Evolutionary conservation across 345 rosid genomes (phyloP), one percentile per base, ranked within the genome.

Genomic region (Gossypium herbaceum): DNA sequence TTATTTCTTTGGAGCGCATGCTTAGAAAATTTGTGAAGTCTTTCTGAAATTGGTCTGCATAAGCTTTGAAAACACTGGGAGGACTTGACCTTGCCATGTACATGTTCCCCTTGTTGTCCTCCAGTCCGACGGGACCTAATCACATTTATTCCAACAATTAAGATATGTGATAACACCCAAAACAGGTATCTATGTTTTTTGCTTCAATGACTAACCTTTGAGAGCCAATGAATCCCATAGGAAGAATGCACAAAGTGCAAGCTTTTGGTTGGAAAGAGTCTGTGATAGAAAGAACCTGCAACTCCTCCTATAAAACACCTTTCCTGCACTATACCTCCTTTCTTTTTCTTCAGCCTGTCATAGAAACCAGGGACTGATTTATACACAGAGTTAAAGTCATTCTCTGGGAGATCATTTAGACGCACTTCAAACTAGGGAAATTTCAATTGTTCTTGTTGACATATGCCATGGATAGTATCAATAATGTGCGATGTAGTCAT

Each of bases 191-290:
- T 20, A 57, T 20, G 15, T 2, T 1, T 4, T 11, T 57, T 22
- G 6, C 2, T 2, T 13, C 1, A 13, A 1, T 61, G 68, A 41
- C 22, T 20, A 19, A 92, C 94, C 93, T 90, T 87, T 10, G 98
- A 91, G 72, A 91, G 87, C 94, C 97, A 94, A 75, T 91, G 94
- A 24, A 87, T 81, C 62, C 91, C 84, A 5, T 88, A 90, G 58
- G 97, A 90, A 58, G 92, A 90, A 71, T 90, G 92, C 45, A 93
- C 80, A 52, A 79, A 84, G 76, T 93, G 94, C 67, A 90, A 76
- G 73, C 90, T 86, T 66, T 60, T 80, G 68, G 76, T 72, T 10
- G 98, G 92, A 68, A 93, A 93, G 65, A 89, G 58, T 70, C 95
- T 85, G 2, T 84, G 85, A 61, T 91, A 89, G 83, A 93, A 93